Percentiles rank a stretch among this genome's conserved stretches.
Evolutionary conservation across 495 filamentous ascomycete genomes (phyloP).

Genomic region (Pyrenopolyporus hunteri): DNA sequence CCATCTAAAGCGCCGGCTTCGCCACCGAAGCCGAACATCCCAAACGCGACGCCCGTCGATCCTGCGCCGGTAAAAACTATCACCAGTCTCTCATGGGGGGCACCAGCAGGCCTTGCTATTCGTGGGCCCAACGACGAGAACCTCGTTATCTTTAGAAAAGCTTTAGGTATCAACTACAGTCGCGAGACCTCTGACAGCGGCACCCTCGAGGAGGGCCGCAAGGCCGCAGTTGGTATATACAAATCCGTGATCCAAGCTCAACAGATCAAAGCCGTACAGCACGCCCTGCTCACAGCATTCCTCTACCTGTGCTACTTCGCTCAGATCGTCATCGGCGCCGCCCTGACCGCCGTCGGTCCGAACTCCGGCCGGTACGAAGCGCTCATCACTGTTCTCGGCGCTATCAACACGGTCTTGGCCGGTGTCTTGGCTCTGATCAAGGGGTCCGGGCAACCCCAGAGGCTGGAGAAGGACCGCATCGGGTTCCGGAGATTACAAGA

Average conservation of each 20-base stretch:
- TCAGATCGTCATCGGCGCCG: slow-evolving; percentile 55
- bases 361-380: slow-evolving; percentile 45
- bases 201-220: slow-evolving; percentile 50
- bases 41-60: slow-evolving; percentile 12
- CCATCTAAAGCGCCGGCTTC: slow-evolving; percentile 18
- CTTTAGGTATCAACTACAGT: slow-evolving; percentile 50
- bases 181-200: slow-evolving; percentile 28
- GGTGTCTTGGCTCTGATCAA: slow-evolving; percentile 56
- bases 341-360: slow-evolving; percentile 54
- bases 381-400: slow-evolving; percentile 53
- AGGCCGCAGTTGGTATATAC: slow-evolving; percentile 48
- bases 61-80: slow-evolving; percentile 20
- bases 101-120: slow-evolving; percentile 48
- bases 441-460: slow-evolving; percentile 50
- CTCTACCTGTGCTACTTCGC: slow-evolving; percentile 47
- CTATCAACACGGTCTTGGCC: slow-evolving; percentile 57
- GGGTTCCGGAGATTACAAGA: slow-evolving; percentile 50
- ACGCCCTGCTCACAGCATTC: slow-evolving; percentile 39
- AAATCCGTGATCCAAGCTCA: slow-evolving; percentile 41
- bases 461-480: slow-evolving; percentile 49
- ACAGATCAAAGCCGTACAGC: slow-evolving; percentile 34
- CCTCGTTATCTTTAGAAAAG: slow-evolving; percentile 50
- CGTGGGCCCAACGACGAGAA: slow-evolving; percentile 53
- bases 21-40: slow-evolving; percentile 13
- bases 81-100: slow-evolving; percentile 44